Evolutionary conservation across 108 stramenopile species (phyloP).

Genomic region (Fragilariopsis cylindrus): DNA sequence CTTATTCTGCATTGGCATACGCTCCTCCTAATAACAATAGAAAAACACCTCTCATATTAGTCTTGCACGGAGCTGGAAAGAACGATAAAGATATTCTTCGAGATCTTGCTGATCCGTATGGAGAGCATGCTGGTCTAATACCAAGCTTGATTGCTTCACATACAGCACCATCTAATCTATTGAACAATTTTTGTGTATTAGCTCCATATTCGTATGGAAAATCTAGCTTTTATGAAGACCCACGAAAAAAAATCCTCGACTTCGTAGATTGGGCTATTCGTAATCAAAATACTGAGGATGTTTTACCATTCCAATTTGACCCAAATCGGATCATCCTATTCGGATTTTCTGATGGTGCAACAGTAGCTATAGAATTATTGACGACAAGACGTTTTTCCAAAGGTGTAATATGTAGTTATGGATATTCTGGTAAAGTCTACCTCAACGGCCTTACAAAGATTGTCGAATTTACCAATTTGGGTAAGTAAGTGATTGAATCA

Average conservation of each 20-base stretch:
- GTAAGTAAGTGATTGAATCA: constrained; percentile 1
- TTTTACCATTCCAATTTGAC: constrained; percentile 37
- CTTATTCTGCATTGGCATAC: constrained; percentile 70
- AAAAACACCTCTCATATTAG: constrained; percentile 57
- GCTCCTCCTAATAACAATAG: constrained; percentile 32
- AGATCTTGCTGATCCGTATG: constrained; percentile 57
- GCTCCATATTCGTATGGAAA: constrained; percentile 73
- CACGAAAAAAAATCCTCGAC: constrained; percentile 55
- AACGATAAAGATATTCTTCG: constrained; percentile 57
- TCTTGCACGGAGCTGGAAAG: constrained; percentile 74
- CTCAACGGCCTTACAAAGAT: constrained; percentile 58
- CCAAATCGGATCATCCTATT: constrained; percentile 58
- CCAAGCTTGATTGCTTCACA: constrained; percentile 56
- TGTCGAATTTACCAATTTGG: constrained; percentile 67
- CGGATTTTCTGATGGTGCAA: constrained; percentile 86
- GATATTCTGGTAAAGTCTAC: constrained; percentile 66
- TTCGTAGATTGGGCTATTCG: constrained; percentile 60
- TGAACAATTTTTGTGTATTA: constrained; percentile 68
- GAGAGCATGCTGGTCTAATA: constrained; percentile 77
- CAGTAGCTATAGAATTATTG: constrained; percentile 71
- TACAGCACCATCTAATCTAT: constrained; percentile 51
- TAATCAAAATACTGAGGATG: constrained; percentile 5
- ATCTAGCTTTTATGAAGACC: constrained; percentile 71
- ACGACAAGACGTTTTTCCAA: constrained; percentile 70
- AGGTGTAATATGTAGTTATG: constrained; percentile 66